These are phyloP conservation scores for Nicotiana tabacum DNA, from an alignment of 257 asterid species.

Conservation along the genomic window DNA sequence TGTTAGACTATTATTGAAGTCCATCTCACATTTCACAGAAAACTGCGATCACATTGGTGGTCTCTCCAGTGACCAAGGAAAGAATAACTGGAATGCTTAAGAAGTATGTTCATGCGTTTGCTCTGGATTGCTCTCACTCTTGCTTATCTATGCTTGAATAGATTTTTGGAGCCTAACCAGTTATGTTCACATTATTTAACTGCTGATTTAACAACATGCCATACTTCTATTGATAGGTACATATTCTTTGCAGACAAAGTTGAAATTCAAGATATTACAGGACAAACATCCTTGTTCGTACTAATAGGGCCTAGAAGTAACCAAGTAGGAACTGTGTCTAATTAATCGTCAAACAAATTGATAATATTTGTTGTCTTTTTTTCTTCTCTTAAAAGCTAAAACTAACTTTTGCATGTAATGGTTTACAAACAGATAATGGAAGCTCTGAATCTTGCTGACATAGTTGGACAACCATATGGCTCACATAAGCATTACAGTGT, in stretches of 20 bases:
- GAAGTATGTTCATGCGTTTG: conserved; percentile 48
- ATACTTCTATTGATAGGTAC: conserved; percentile 47
- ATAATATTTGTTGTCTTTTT: conserved; percentile 13
- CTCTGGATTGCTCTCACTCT: not conserved
- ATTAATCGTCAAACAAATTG: conserved; percentile 9
- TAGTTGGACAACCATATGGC: conserved; percentile 85
- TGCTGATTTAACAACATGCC: conserved; percentile 7
- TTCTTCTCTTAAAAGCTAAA: conserved; percentile 13
- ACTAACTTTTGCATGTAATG: conserved; percentile 17
- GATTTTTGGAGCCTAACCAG: not conserved
- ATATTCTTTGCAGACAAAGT: conserved; percentile 91
- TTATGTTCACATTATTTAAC: not conserved
- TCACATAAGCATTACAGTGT: conserved; percentile 84
- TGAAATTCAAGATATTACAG: conserved; percentile 78
- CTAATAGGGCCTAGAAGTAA: conserved; percentile 74
- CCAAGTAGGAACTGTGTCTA: conserved; percentile 37
- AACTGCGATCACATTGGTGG: conserved; percentile 73
- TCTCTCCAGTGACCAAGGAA: conserved; percentile 70
- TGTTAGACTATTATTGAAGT: conserved; percentile 2
- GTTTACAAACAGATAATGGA: conserved; percentile 63
- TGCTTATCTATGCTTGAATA: conserved; percentile 2
- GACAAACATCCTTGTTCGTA: conserved; percentile 72
- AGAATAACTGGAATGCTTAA: conserved; percentile 67
- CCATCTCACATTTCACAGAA: conserved; percentile 52
- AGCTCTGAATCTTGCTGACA: conserved; percentile 62